Evolutionary conservation across 345 rosid genomes (phyloP).

Genomic region (Triadica sebifera): DNA sequence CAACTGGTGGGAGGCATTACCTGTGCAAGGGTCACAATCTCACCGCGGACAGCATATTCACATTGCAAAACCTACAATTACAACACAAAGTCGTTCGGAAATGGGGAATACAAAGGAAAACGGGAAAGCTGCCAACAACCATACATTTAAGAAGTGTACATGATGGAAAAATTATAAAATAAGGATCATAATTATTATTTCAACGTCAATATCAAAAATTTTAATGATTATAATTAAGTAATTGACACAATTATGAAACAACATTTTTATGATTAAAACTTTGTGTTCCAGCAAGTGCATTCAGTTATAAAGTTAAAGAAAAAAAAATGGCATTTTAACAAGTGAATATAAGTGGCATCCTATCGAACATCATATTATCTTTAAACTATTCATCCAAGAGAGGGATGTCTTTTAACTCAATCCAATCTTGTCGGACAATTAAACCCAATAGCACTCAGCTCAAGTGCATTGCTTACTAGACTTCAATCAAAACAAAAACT

Average conservation of each 20-base stretch:
- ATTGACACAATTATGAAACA: too few relatives aligned
- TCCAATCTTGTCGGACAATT: background rate
- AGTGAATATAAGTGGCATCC: too few relatives aligned
- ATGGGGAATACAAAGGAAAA: background rate
- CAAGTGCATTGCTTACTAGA: background rate
- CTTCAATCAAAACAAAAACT: background rate
- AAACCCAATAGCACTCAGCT: background rate
- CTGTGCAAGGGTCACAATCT: constrained; percentile 89
- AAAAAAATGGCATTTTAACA: background rate
- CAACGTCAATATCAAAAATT: background rate
- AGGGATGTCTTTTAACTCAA: background rate
- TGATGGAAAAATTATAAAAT: background rate
- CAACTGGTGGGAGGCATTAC: constrained; percentile 26
- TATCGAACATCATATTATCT: background rate
- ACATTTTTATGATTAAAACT: background rate
- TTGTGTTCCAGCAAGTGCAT: background rate
- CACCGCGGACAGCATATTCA: constrained; percentile 97
- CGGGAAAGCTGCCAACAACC: constrained; percentile 5
- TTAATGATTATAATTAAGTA: too few relatives aligned
- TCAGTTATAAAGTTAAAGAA: background rate
- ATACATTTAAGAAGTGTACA: constrained; percentile 4
- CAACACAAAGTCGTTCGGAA: constrained; percentile 5
- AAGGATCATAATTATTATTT: background rate
- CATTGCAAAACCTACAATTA: constrained; percentile 64
- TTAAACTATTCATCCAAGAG: background rate